Evolutionary conservation across 2,329 filamentous ascomycete species (phyloP), one percentile per base, ranked within the genome.

Genomic region (Colletotrichum liaoningense): DNA sequence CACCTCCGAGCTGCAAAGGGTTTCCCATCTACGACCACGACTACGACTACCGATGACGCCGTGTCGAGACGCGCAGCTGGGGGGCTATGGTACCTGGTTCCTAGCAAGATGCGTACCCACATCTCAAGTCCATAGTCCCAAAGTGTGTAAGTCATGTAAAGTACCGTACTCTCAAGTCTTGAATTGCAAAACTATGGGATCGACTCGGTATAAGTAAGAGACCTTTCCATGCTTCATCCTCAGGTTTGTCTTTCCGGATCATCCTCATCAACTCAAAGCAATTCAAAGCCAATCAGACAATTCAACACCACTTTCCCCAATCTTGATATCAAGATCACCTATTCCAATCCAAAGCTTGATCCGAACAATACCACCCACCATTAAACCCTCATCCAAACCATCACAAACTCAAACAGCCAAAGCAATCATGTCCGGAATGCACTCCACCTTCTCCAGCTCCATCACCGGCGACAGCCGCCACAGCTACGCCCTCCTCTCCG

Each of bases 401-500:
- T 16, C 5, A 49, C 19, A n/a, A 14, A 28, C 28, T 38, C n/a
- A 22, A 16, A 19, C 35, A 22, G 5, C 26, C 54, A 66, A 28
- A 26, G 24, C 38, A 73, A 26, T 26, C 35, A 73, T 73, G 71
- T 73, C 71, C 35, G 71, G 67, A 58, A 71, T 71, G 67, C 62
- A 71, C 35, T 73, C 59, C 26, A 60, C n/a, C 54, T 73, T 73
- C 46, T 73, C 66, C 59, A 70, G n/a, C 66, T 73, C 70, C 55
- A 54, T 74, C 68, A 67, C 62, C 55, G 65, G 60, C 52, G 70
- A 69, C 28, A 74, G 67, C 55, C 67, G 66, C 42, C 74, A 68
- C 11, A 72, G 63, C 42, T 59, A 63, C 57, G 68, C 67, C 57
- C 26, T 69, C 12, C 63, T 58, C 56, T 72, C 63, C 11, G 70